Base-by-base conservation (phyloP, 208 protist species). In the Sergeia podlipaevii region DNA sequence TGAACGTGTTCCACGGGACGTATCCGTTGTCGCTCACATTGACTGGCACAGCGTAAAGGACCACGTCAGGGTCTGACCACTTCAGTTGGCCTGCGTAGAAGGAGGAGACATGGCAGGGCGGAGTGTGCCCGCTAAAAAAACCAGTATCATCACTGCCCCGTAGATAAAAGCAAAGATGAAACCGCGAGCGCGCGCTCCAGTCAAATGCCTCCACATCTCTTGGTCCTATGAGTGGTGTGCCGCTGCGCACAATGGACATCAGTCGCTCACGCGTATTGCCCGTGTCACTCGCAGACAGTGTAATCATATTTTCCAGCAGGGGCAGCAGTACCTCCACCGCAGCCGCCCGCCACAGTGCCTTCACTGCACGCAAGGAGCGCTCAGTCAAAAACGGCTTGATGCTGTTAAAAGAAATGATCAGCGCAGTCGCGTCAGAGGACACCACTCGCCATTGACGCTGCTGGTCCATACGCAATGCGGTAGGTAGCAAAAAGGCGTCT, bases 81-180 rank as follows among this genome's bases (percentile, higher is more conserved):
- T 58, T 59, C 43, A 91, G 56, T 50, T 78, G 64, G 43, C 60
- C 63, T 24, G 72, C 71, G 51, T 77, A 91, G 48, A 91, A 81
- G 10, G 77, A 70, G 6, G 83, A 87, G 62, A 91, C 60, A 50
- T 83, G 78, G 56, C 76, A 86, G 17, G 83, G 78, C 27, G 73
- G 65, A 8, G 78, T 80, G 75, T 87, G 70, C 45, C 51, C 42
- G 41, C 60, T 76, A 56, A 91, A 91, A 17, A 91, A 38, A 3
- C 76, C 73, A 3, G 53, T 69, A 57, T 53, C 57, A 57, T 91
- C 83, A 27, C 41, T 70, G 30, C 83, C 83, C 47, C 83, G 77
- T 21, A 91, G 62, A 45, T 91, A 91, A 57, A 91, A 91, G 59
- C 74, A 84, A 26, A 91, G 53, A 54, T 91, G 68, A 52, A 87